Percentiles rank a stretch among this genome's conserved stretches.
phyloP scores from a whole-genome alignment of 148 eudicot species.

The Rhododendron griersonianum region DNA sequence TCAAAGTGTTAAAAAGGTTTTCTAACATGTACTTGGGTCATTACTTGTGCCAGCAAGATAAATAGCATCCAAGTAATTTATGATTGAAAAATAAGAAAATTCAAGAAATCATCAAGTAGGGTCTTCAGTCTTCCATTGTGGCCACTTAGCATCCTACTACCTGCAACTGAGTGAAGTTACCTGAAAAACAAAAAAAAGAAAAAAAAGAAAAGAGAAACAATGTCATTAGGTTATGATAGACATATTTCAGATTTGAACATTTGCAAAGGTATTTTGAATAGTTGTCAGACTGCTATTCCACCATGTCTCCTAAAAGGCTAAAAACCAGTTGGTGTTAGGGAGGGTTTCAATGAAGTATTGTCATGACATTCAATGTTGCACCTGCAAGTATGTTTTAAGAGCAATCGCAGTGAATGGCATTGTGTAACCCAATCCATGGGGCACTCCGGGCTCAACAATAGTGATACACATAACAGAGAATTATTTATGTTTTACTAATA shows the following conservation, averaged over 20 bases:
- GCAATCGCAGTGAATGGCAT: no score
- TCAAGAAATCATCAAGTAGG: background rate
- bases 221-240: background rate
- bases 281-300: background rate
- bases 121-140: slow-evolving; percentile 5
- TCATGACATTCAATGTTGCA: no score
- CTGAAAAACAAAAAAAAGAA: background rate
- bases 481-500: background rate
- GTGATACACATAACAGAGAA: background rate
- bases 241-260: background rate
- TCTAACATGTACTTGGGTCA: slow-evolving; percentile 2
- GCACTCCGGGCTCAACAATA: background rate
- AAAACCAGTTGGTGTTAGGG: no score
- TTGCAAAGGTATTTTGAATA: background rate
- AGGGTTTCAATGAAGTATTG: no score
- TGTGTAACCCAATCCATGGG: no score
- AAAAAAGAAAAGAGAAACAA: background rate
- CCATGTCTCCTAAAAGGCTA: no score
- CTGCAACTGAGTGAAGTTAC: slow-evolving; percentile 1
- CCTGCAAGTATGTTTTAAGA: no score
- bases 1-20: background rate
- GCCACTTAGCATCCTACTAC: slow-evolving; percentile 5
- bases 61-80: background rate
- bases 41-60: slow-evolving; percentile 2
- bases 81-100: background rate